These are phyloP conservation scores for Magnusiomyces suaveolens DNA, from an alignment of 1,139 yeast species.

Conservation along the genomic window DNA sequence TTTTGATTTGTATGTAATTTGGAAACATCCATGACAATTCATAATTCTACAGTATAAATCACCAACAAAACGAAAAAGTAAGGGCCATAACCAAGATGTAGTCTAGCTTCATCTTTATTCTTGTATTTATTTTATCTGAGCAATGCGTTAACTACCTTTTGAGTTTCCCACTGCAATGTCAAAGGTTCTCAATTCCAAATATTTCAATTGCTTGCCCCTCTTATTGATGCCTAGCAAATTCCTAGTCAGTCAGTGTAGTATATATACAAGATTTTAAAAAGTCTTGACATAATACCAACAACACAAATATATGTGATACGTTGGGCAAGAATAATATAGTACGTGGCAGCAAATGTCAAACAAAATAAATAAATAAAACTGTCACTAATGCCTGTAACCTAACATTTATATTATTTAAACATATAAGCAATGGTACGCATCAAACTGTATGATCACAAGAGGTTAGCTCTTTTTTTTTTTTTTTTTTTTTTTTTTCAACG, in stretches of 20 bases:
- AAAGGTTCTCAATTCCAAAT: too few relatives aligned
- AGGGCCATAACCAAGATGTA: not conserved
- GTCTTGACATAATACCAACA: too few relatives aligned
- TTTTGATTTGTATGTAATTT: not conserved
- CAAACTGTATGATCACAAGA: not conserved
- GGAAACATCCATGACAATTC: not conserved
- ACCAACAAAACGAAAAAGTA: not conserved
- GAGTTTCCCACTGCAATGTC: not conserved
- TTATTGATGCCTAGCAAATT: too few relatives aligned
- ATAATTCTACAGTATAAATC: not conserved
- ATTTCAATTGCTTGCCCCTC: too few relatives aligned
- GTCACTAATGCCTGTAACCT: not conserved
- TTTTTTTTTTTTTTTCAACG: too few relatives aligned
- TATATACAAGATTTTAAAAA: too few relatives aligned
- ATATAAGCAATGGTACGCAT: not conserved
- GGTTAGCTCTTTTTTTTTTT: too few relatives aligned
- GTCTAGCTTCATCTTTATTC: too few relatives aligned
- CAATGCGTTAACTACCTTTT: not conserved
- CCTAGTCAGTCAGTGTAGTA: too few relatives aligned
- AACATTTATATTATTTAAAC: not conserved
- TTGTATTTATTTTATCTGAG: not conserved
- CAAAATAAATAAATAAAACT: too few relatives aligned
- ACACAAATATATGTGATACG: not conserved
- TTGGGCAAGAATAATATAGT: not conserved
- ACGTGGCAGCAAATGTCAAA: not conserved